Percentiles rank a stretch among this genome's conserved stretches.
Conservation (phyloP, 2,329 filamentous ascomycete genomes). For the Arthrobotrys conoides region DNA sequence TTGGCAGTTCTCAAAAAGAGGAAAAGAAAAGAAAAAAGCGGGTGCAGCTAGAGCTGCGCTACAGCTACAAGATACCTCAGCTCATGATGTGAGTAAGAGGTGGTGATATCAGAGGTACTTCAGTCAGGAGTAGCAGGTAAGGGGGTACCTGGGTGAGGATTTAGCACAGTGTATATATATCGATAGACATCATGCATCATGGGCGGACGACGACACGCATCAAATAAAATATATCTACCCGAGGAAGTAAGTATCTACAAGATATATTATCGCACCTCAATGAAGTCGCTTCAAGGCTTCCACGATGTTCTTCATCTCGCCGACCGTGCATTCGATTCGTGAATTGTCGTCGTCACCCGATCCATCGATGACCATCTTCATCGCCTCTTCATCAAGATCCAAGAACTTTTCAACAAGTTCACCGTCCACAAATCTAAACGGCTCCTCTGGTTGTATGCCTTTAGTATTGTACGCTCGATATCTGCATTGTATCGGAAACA, state of each 20-base stretch:
- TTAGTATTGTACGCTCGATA: constrained; percentile 87
- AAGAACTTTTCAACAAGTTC: constrained; percentile 90
- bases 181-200: too few species aligned
- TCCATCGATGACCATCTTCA: constrained; percentile 71
- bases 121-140: too few species aligned
- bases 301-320: constrained; percentile 72
- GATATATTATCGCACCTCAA: constrained; percentile 66
- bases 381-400: constrained; percentile 75
- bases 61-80: too few species aligned
- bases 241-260: background rate
- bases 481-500: constrained; percentile 17
- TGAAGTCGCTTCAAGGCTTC: constrained; percentile 77
- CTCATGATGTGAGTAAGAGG: too few species aligned
- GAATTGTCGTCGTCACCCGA: constrained; percentile 69
- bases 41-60: too few species aligned
- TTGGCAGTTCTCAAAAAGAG: too few species aligned
- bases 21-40: too few species aligned
- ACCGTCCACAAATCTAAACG: constrained; percentile 90
- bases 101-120: too few species aligned
- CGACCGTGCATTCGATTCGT: constrained; percentile 69
- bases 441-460: constrained; percentile 79
- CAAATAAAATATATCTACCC: background rate
- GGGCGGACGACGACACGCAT: too few species aligned
- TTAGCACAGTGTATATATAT: too few species aligned
- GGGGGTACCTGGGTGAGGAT: too few species aligned